Evolutionary conservation across 177 flowering plant species (phyloP).

Genomic region (Vitis hybrid): DNA sequence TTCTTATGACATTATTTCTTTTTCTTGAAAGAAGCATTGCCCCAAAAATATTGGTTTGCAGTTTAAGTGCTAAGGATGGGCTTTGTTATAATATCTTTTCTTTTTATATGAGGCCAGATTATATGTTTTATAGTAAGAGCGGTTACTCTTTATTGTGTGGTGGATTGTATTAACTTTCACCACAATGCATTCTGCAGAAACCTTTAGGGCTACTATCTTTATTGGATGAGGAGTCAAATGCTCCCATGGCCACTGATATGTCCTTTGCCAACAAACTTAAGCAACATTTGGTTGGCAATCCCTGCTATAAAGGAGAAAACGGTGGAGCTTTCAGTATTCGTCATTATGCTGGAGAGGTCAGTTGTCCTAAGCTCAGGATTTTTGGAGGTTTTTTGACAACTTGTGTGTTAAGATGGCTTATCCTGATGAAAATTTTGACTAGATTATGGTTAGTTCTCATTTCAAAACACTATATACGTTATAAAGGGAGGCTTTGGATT

Average conservation of each 20-base stretch:
- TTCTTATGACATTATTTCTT: too few species aligned
- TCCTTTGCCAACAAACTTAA: slow-evolving; percentile 82
- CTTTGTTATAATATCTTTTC: too few species aligned
- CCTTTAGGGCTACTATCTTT: slow-evolving; percentile 77
- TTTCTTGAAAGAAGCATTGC: too few species aligned
- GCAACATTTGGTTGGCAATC: slow-evolving; percentile 57
- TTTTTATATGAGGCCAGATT: background rate
- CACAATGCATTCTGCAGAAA: slow-evolving; percentile 51
- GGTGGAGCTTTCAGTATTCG: slow-evolving; percentile 61
- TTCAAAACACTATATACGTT: too few species aligned
- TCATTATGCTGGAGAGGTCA: slow-evolving; percentile 93
- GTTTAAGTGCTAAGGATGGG: background rate
- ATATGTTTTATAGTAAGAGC: background rate
- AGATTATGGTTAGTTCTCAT: too few species aligned
- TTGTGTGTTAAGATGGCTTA: too few species aligned
- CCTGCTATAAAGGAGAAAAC: slow-evolving; percentile 72
- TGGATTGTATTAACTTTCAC: slow-evolving; percentile 4
- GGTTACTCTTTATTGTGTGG: slow-evolving; percentile 1
- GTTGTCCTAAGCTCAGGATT: slow-evolving; percentile 20
- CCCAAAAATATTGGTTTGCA: too few species aligned
- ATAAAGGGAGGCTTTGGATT: too few species aligned
- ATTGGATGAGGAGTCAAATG: slow-evolving; percentile 83
- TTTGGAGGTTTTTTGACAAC: background rate
- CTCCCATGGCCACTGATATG: slow-evolving; percentile 73
- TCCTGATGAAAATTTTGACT: too few species aligned